Conservation (phyloP, 2,329 filamentous ascomycete genomes). For the Ascochyta pisi region DNA sequence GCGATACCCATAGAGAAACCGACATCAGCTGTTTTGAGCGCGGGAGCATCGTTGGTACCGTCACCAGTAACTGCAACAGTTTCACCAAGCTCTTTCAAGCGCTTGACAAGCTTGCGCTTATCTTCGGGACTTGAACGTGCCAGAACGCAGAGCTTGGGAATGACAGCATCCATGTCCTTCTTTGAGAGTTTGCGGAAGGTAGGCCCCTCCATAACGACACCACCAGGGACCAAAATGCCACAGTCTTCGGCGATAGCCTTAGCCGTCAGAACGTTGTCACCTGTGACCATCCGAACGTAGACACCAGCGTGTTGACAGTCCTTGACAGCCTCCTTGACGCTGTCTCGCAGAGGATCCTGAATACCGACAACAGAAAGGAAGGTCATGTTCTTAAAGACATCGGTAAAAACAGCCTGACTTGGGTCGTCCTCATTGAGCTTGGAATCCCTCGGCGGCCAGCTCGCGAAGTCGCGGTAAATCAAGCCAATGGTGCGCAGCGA, state of each 20-base stretch:
- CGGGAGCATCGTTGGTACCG: constrained; percentile 83
- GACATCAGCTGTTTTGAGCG: constrained; percentile 80
- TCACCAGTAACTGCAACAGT: constrained; percentile 85
- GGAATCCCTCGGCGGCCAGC: constrained; percentile 74
- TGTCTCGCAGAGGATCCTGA: constrained; percentile 78
- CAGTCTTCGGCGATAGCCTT: constrained; percentile 81
- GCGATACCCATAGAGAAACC: constrained; percentile 88
- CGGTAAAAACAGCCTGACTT: constrained; percentile 69
- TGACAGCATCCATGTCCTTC: constrained; percentile 61
- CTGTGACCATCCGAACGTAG: constrained; percentile 84
- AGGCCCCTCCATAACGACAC: constrained; percentile 78
- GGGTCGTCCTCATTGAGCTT: constrained; percentile 68
- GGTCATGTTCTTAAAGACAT: constrained; percentile 74
- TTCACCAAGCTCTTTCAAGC: constrained; percentile 71
- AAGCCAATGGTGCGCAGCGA: constrained; percentile 87
- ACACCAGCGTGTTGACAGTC: constrained; percentile 79
- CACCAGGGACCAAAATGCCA: constrained; percentile 74
- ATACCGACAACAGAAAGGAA: constrained; percentile 80
- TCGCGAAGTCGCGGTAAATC: constrained; percentile 81
- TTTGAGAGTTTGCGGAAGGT: constrained; percentile 76
- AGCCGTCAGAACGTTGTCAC: constrained; percentile 80
- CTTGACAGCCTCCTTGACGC: constrained; percentile 75
- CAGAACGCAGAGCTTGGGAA: constrained; percentile 70
- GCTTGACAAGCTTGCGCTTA: constrained; percentile 69
- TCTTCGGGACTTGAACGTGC: constrained; percentile 74